Percentiles rank a stretch among this genome's conserved stretches.
These are phyloP conservation scores for Septoria petroselini DNA, from an alignment of 2,329 filamentous ascomycete species.

Conservation along the genomic window DNA sequence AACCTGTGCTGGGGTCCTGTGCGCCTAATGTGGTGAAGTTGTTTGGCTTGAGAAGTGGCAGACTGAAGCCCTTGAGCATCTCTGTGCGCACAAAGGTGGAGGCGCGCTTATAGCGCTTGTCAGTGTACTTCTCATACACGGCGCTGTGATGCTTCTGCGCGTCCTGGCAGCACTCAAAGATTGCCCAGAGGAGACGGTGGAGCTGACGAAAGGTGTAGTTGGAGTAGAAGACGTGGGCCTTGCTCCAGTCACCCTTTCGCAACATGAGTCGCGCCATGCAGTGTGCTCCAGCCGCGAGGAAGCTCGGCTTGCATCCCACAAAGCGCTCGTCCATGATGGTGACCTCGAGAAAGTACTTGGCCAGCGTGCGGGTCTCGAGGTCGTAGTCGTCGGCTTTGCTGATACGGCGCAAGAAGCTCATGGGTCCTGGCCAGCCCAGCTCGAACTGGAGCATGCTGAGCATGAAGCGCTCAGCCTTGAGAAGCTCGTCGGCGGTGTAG, in stretches of 20 bases:
- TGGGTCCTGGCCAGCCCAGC: constrained; percentile 95
- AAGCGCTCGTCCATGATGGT: constrained; percentile 98
- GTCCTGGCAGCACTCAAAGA: constrained; percentile 83
- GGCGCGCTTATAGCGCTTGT: constrained; percentile 81
- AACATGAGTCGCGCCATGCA: constrained; percentile 86
- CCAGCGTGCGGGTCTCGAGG: constrained; percentile 86
- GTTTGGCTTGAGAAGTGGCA: constrained; percentile 39
- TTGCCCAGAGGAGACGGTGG: constrained; percentile 68
- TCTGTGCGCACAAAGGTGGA: constrained; percentile 76
- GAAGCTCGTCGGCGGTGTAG: constrained; percentile 84
- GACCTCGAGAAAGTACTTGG: constrained; percentile 96
- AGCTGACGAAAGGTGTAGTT: constrained; percentile 88
- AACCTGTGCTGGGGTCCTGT: constrained; percentile 22
- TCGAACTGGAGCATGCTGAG: constrained; percentile 93
- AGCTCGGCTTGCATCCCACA: constrained; percentile 86
- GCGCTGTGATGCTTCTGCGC: constrained; percentile 78
- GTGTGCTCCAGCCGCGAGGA: constrained; percentile 84
- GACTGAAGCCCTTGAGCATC: constrained; percentile 59
- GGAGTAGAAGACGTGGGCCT: constrained; percentile 85
- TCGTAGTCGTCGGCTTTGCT: constrained; percentile 99
- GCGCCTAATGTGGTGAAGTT: constrained; percentile 20
- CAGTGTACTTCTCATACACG: constrained; percentile 88
- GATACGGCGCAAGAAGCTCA: constrained; percentile 95
- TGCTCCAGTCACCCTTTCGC: constrained; percentile 83
- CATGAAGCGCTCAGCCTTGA: constrained; percentile 98